Conservation (phyloP, 371 early-diverging fungal species). For the Spraguea lophii region DNA sequence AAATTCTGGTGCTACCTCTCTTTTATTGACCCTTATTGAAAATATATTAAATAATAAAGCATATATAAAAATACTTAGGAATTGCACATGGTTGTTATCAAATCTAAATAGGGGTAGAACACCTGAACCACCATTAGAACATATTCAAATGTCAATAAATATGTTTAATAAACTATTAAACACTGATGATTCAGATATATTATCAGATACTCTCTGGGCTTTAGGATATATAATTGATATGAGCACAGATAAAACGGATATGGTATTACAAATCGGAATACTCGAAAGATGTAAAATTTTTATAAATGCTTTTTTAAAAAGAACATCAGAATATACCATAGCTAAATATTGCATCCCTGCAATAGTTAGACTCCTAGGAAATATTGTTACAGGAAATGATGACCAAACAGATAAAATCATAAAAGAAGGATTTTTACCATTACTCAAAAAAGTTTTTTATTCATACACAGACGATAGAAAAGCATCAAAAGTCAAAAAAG, state of each 20-base stretch:
- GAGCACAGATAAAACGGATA: slow-evolving; percentile 70
- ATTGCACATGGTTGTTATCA: slow-evolving; percentile 92
- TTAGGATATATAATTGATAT: slow-evolving; percentile 91
- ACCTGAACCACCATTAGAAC: slow-evolving; percentile 57
- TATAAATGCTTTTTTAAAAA: not conserved
- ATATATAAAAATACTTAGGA: slow-evolving; percentile 57
- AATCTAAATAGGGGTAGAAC: slow-evolving; percentile 95
- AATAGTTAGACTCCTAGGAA: slow-evolving; percentile 84
- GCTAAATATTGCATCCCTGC: slow-evolving; percentile 52
- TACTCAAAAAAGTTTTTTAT: slow-evolving; percentile 50
- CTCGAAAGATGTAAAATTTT: slow-evolving; percentile 50
- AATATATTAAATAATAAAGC: slow-evolving; percentile 49
- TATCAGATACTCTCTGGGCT: slow-evolving; percentile 95
- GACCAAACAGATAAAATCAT: slow-evolving; percentile 78
- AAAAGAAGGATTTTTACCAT: slow-evolving; percentile 60
- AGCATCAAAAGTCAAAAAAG: slow-evolving; percentile 81
- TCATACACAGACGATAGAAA: slow-evolving; percentile 55
- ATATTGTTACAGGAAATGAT: slow-evolving; percentile 95
- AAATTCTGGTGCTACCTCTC: slow-evolving; percentile 57
- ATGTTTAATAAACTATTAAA: slow-evolving; percentile 63
- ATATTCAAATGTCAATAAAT: slow-evolving; percentile 49
- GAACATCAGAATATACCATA: slow-evolving; percentile 68
- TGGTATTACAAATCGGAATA: slow-evolving; percentile 77
- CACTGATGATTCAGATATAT: slow-evolving; percentile 78
- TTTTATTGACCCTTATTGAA: slow-evolving; percentile 59